Base-by-base conservation (phyloP, 73 alveolate species). In the Diophrys appendiculata region DNA sequence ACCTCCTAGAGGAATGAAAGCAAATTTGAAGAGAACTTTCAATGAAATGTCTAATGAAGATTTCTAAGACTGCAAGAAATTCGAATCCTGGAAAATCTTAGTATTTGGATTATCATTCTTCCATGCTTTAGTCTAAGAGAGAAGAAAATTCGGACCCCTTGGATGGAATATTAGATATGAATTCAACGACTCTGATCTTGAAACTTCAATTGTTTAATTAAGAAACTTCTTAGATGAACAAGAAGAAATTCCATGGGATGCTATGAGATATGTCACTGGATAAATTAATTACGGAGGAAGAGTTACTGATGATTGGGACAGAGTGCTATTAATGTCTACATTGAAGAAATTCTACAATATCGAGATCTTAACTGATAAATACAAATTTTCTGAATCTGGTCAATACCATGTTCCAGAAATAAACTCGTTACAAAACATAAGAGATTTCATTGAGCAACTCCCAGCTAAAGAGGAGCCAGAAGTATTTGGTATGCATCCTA, bases 401-500 rank as follows among this genome's bases (percentile, higher is more conserved):
- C 84, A 80, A n/a, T 96, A 96, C 77, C 90, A 92, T 82, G 95
- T 93, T 1, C 98, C 98, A 30, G 79, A 76, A 85, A 93, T 88
- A 80, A 82, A 31, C 11, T 78, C 74, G 2, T 83, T 92, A 18
- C 79, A 80, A 52, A 93, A 80, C 64, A 83, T 88, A 30, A 68
- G 81, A 72, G 68, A 76, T 0, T 92, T 81, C 77, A 92, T 93
- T 69, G 84, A 87, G 25, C 77, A 72, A 71, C 84, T 97, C 13
- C 99, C 99, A 13, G 83, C 86, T 55, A 82, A 91, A 65, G 99
- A 97, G 72, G 95, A 90, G 0, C 99, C 98, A 0, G 99, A 98
- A 90, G 97, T 98, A 60, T 97, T 98, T 81, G 99, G 99, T 1
- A 91, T 98, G 98, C 99, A 98, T 74, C 94, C 96, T 84, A 98